A percentile compares a stretch with the other conserved stretches of the same genome.
Conservation (phyloP, 2,329 filamentous ascomycete genomes). For the Bretziella fagacearum region DNA sequence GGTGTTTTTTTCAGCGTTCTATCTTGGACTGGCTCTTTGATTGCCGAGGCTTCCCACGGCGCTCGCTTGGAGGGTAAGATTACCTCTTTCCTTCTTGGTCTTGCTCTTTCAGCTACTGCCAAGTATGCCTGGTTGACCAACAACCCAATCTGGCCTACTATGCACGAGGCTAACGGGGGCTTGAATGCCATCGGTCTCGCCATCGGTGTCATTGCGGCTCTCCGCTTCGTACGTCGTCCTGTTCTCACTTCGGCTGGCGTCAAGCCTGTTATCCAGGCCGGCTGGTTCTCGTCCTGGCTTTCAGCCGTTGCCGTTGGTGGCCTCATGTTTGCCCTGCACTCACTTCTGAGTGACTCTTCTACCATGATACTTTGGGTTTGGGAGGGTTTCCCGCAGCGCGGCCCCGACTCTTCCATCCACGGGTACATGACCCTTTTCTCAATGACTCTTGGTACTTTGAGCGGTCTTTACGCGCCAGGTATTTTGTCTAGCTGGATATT, state of each 20-base stretch:
- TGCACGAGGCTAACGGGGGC: slow-evolving; percentile 78
- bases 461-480: slow-evolving; percentile 56
- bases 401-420: slow-evolving; percentile 77
- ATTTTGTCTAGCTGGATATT: slow-evolving; percentile 62
- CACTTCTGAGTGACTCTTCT: slow-evolving; percentile 85
- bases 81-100: slow-evolving; percentile 61
- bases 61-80: slow-evolving; percentile 66
- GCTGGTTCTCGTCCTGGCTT: slow-evolving; percentile 31
- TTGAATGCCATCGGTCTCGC: slow-evolving; percentile 74
- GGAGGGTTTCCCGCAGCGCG: slow-evolving; percentile 85
- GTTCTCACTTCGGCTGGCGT: slow-evolving; percentile 28
- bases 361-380: slow-evolving; percentile 99
- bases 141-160: slow-evolving; percentile 91
- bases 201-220: slow-evolving; percentile 56
- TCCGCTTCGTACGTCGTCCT: slow-evolving; percentile 55
- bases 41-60: slow-evolving; percentile 57
- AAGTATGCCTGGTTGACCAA: slow-evolving; percentile 93
- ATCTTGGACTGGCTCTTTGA: slow-evolving; percentile 69
- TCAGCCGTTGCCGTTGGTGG: slow-evolving; percentile 67
- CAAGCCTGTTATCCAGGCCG: slow-evolving; percentile 32
- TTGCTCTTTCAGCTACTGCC: slow-evolving; percentile 69
- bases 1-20: slow-evolving; percentile 66
- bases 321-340: slow-evolving; percentile 78
- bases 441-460: slow-evolving; percentile 67
- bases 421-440: slow-evolving; percentile 70